Conservation (phyloP, 176 grass and related monocot species). For the Ensete glaucum region DNA sequence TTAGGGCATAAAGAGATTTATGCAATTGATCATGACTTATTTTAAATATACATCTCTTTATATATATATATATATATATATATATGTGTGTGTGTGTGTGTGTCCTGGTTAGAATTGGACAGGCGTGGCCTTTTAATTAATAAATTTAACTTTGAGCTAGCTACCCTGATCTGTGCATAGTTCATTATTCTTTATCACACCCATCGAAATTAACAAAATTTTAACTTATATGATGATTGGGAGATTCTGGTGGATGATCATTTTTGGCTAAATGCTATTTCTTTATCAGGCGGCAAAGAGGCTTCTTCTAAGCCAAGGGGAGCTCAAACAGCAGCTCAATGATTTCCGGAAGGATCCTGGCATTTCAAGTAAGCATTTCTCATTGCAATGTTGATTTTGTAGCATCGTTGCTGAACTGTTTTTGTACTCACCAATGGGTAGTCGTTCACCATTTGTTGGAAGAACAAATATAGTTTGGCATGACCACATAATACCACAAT, state of each 20-base stretch:
- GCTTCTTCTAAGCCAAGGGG: slow-evolving; percentile 56
- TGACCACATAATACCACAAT: neutral
- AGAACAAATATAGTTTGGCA: neutral
- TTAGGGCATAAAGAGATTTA: neutral
- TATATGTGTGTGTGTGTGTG: too few relatives aligned
- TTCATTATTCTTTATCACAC: neutral
- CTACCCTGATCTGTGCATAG: neutral
- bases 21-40: neutral
- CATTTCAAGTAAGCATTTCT: slow-evolving; percentile 62
- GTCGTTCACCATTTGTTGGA: neutral
- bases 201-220: too few relatives aligned
- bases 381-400: neutral
- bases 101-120: too few relatives aligned
- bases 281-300: slow-evolving; percentile 74
- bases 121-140: too few relatives aligned
- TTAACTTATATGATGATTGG: neutral
- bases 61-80: too few relatives aligned
- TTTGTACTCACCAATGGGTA: neutral
- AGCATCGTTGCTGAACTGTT: too few relatives aligned
- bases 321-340: slow-evolving; percentile 61
- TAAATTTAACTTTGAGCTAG: neutral
- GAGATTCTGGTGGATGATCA: neutral
- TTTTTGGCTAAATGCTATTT: slow-evolving; percentile 21
- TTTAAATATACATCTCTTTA: too few relatives aligned
- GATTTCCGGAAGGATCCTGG: slow-evolving; percentile 73